Evolutionary conservation across 768 basidiomycete species (phyloP), one percentile per base, ranked within the genome.

Genomic region (Xerocomus brunneocitrinus): DNA sequence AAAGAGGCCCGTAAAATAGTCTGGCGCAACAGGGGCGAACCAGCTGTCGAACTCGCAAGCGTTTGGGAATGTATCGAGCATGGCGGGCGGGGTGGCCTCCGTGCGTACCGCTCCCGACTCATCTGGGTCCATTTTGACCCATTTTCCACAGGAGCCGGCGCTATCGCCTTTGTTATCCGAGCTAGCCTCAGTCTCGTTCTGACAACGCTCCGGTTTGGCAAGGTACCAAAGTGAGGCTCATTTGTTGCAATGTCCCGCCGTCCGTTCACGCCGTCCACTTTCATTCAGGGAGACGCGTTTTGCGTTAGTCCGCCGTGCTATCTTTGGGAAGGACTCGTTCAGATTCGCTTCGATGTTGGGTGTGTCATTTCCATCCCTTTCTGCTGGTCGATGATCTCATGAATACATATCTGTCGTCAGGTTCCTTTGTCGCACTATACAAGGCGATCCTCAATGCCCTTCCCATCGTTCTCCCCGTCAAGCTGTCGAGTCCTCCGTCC

Each of bases 281-380:
- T 44, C n/a, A 25, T 49, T 5, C 60, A 93, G 89, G 61, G 73
- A 81, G n/a, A 69, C 79, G 50, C 81, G 87, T 9, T 70, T 88
- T 8, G 69, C 80, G 4, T 67, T 93, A 24, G 76, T 97, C 47
- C 81, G 87, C 4, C 88, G 82, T 72, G 94, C 92, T 0, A 74
- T 95, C 41, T 89, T 97, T 59, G 93, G 93, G 0, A 57, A 74
- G 39, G 94, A 97, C 63, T 85, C 90, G 0, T 79, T 87, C 63
- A 76, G 94, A 19, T 95, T 95, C 58, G 90, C 85, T 4, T 83
- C 85, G 0, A 95, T 95, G 91, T 74, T 98, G 35, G 92, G 91
- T 85, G 27, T 1, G 52, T 55, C 51, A 7, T 57, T 39, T 45
- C 24, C 22, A 45, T 57, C 25, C 31, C 8, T 25, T 19, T 34